Percentiles rank a stretch among this genome's conserved stretches.
phyloP scores from a whole-genome alignment of 805 yeast species.

The Candida coleopterorum region DNA sequence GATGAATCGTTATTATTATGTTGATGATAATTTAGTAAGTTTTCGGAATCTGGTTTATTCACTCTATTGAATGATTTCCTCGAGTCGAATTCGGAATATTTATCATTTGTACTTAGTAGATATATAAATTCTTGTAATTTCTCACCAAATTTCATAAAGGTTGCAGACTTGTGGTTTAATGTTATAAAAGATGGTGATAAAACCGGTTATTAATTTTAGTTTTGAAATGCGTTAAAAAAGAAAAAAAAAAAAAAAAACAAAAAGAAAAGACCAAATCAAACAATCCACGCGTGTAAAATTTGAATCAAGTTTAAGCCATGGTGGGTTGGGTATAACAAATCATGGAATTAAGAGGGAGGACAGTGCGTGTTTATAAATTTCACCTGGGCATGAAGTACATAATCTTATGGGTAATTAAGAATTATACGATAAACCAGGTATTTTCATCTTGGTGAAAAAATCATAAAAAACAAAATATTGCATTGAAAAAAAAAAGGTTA shows the following conservation, averaged over 20 bases:
- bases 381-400: conserved; percentile 49
- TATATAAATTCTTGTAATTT: conserved; percentile 57
- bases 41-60: conserved; percentile 37
- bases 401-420: conserved; percentile 30
- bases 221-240: conserved; percentile 2
- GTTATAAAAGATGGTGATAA: neutral
- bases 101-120: conserved; percentile 61
- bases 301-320: too few relatives aligned
- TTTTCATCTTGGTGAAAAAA: conserved; percentile 34
- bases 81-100: conserved; percentile 63
- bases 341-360: neutral
- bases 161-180: too few relatives aligned
- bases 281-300: neutral
- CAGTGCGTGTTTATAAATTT: conserved; percentile 20
- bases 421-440: conserved; percentile 45
- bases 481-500: conserved; percentile 14
- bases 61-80: conserved; percentile 40
- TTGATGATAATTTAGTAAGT: conserved; percentile 16
- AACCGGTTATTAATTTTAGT: neutral
- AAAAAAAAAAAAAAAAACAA: conserved; percentile 1
- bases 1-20: conserved; percentile 26
- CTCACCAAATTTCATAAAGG: conserved; percentile 22
- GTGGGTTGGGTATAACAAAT: too few relatives aligned
- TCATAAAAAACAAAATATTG: conserved; percentile 21
- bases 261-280: too few relatives aligned